Evolutionary conservation across 345 rosid genomes (phyloP).

Genomic region (Adansonia digitata): DNA sequence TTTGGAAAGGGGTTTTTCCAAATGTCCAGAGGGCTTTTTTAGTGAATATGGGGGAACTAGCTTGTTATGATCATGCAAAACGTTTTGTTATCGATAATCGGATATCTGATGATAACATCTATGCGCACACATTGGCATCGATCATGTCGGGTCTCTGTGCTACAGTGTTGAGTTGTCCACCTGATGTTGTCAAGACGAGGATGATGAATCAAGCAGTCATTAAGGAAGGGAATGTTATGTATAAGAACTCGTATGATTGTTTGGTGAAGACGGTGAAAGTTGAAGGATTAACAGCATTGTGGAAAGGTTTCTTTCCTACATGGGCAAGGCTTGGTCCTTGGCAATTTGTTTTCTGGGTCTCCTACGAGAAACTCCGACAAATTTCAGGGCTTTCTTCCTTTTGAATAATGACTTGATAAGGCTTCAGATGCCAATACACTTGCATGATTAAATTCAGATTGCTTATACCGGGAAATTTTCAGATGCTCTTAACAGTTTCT

Average conservation of each 20-base stretch:
- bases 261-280: constrained; percentile 64
- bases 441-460: not conserved
- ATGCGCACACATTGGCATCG: constrained; percentile 71
- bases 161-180: constrained; percentile 78
- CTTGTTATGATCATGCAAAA: constrained; percentile 90
- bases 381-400: constrained; percentile 71
- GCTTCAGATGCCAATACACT: not conserved
- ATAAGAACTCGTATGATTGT: constrained; percentile 66
- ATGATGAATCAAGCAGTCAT: constrained; percentile 62
- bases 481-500: too few relatives aligned
- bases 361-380: constrained; percentile 70
- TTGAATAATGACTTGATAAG: constrained; percentile 24
- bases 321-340: constrained; percentile 97
- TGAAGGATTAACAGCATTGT: constrained; percentile 73
- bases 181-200: constrained; percentile 89
- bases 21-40: constrained; percentile 83
- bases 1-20: constrained; percentile 88
- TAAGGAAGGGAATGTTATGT: constrained; percentile 35
- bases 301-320: constrained; percentile 88
- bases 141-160: constrained; percentile 77
- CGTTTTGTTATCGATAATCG: constrained; percentile 45
- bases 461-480: too few relatives aligned
- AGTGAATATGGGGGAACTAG: constrained; percentile 90
- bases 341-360: constrained; percentile 94
- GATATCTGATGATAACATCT: constrained; percentile 58